Conservation (phyloP, 192 early-diverging fungal genomes). For the Gigaspora rosea region DNA sequence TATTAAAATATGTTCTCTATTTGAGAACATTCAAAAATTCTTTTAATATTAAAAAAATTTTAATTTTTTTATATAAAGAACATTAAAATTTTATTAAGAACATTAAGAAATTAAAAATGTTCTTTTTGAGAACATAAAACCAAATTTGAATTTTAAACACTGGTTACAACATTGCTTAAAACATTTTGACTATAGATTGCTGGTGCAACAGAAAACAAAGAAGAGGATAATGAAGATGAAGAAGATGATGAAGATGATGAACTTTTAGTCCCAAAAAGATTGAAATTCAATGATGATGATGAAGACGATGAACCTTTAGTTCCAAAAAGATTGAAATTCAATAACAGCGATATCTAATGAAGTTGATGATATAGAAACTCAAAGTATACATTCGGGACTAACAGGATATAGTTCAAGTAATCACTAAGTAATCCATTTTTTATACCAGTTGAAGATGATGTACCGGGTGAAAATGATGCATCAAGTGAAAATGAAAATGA, state of each 20-base stretch:
- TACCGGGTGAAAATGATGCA: background rate
- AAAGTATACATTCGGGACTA: background rate
- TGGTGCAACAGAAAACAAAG: background rate
- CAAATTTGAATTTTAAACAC: no score
- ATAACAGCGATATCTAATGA: background rate
- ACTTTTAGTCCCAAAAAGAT: no score
- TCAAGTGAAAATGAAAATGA: background rate
- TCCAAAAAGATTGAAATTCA: constrained; percentile 2
- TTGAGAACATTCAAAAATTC: no score
- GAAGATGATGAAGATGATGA: no score
- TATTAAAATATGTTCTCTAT: no score
- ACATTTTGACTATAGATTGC: background rate
- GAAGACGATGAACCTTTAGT: constrained; percentile 4
- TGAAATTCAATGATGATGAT: background rate
- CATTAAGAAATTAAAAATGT: no score
- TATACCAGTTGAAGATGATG: background rate
- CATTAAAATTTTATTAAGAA: no score
- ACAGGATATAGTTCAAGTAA: background rate
- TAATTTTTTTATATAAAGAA: no score
- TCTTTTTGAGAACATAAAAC: no score
- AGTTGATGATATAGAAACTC: no score
- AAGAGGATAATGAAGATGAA: no score
- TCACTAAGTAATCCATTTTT: background rate
- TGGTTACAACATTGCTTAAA: background rate
- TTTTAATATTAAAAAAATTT: no score